phyloP scores from a whole-genome alignment of 805 yeast species.

The Metschnikowia picachoensis region DNA sequence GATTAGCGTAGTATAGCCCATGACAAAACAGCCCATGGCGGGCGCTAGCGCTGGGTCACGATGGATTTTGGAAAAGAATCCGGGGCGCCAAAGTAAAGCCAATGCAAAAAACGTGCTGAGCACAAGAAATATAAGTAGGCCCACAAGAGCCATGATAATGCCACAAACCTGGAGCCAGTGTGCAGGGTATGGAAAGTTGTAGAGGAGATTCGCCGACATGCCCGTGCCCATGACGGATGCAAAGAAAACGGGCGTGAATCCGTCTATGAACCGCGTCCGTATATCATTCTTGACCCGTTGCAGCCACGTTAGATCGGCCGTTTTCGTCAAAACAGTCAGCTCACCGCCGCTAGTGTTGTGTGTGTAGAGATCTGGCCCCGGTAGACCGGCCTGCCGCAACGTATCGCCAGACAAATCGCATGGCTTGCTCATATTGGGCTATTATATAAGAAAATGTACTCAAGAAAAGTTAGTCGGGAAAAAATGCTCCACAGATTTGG shows the following conservation, averaged over 20 bases:
- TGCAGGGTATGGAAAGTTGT: constrained; percentile 61
- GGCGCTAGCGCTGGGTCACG: constrained; percentile 46
- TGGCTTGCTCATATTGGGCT: not conserved
- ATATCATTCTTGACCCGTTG: constrained; percentile 4
- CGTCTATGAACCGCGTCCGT: constrained; percentile 16
- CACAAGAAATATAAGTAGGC: constrained; percentile 45
- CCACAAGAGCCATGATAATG: constrained; percentile 58
- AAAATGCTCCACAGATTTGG: too few species aligned
- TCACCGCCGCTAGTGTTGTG: constrained; percentile 5
- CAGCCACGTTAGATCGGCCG: constrained; percentile 1
- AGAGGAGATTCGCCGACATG: constrained; percentile 58
- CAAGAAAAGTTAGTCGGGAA: too few species aligned
- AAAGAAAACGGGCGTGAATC: constrained; percentile 54
- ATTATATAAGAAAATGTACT: too few species aligned
- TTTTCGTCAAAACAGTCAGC: constrained; percentile 5
- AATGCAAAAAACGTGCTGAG: constrained; percentile 40
- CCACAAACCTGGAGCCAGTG: constrained; percentile 58
- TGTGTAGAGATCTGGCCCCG: not conserved
- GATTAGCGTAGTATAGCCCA: constrained; percentile 71
- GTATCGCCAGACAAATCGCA: constrained; percentile 3
- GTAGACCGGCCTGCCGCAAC: not conserved
- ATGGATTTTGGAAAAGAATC: constrained; percentile 17
- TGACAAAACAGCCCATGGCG: constrained; percentile 74
- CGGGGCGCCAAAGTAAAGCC: constrained; percentile 34
- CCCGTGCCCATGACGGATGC: constrained; percentile 86